phyloP scores from a whole-genome alignment of 2,329 filamentous ascomycete genomes.

The Colletotrichum costaricense region DNA sequence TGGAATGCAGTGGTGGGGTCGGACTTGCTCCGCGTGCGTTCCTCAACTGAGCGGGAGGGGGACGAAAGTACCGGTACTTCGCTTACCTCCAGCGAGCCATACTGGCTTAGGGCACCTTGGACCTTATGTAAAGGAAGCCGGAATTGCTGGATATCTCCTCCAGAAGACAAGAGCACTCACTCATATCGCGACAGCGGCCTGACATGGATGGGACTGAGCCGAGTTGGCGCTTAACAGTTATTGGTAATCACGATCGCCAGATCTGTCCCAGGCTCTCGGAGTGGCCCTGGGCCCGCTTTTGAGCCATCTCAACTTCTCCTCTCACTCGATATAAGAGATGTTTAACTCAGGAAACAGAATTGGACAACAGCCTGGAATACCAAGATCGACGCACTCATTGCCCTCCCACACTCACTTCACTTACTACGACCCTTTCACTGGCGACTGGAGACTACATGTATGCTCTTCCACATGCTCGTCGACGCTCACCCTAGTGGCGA shows the following conservation, averaged over 20 bases:
- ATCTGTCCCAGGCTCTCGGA: neutral
- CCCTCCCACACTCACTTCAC: neutral
- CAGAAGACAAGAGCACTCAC: neutral
- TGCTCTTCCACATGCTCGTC: neutral
- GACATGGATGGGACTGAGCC: neutral
- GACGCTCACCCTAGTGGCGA: conserved; percentile 10
- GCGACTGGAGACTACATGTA: neutral
- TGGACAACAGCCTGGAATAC: neutral
- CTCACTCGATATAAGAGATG: neutral
- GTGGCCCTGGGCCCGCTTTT: neutral
- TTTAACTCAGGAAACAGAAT: neutral
- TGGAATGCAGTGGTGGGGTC: neutral
- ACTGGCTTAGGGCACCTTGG: too few relatives aligned
- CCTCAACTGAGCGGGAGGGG: neutral
- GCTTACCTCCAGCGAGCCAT: neutral
- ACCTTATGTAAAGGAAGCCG: too few relatives aligned
- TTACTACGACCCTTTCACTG: neutral
- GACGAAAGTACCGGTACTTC: conserved; percentile 8
- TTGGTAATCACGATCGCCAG: neutral
- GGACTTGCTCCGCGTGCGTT: neutral
- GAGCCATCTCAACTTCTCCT: neutral
- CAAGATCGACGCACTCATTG: neutral
- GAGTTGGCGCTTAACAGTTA: neutral
- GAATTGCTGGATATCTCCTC: neutral
- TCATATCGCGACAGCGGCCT: neutral